Evolutionary conservation across 1,284 basidiomycete species (phyloP), one percentile per base, ranked within the genome.

Genomic region (Takashimella koratensis): DNA sequence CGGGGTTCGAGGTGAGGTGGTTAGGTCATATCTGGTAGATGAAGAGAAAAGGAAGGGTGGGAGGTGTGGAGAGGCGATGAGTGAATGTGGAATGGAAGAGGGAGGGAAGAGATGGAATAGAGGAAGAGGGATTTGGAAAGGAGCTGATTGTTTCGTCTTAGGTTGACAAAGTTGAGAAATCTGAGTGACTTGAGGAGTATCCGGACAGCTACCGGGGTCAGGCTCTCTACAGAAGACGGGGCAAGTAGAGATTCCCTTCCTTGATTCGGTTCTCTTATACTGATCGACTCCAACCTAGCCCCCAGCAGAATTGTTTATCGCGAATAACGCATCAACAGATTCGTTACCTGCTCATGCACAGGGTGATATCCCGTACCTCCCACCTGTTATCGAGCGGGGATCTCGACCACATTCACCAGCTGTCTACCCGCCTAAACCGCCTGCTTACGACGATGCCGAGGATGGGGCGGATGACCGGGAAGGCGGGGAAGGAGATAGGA

Each of bases 251-350:
- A 22, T 12, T n/a, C n/a, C n/a, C n/a, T n/a, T n/a, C n/a, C n/a
- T n/a, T n/a, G n/a, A n/a, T n/a, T n/a, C n/a, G n/a, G n/a, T n/a
- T n/a, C n/a, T n/a, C n/a, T n/a, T n/a, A n/a, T n/a, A n/a, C n/a
- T n/a, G n/a, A n/a, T n/a, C n/a, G n/a, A n/a, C n/a, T n/a, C n/a
- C n/a, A 2, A 16, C 27, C 3, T 3, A 72, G 70, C 70, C 70
- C 4, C 57, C 70, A 5, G 55, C 63, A 22, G 58, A 67, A 21
- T 54, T 60, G 8, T 72, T 70, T 58, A 65, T 68, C 36, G 51
- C 60, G 36, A 67, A 69, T 53, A 69, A 69, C 57, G 59, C 60
- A 5, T 69, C 67, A 22, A 65, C 67, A 44, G 70, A 72, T 47
- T 70, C 68, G 16, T 60, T 71, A 3, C 70, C 70, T 2, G 45